Percentiles rank a stretch among this genome's conserved stretches.
phyloP scores from a whole-genome alignment of 148 eudicot genomes.

The Hydrangea macrophylla region DNA sequence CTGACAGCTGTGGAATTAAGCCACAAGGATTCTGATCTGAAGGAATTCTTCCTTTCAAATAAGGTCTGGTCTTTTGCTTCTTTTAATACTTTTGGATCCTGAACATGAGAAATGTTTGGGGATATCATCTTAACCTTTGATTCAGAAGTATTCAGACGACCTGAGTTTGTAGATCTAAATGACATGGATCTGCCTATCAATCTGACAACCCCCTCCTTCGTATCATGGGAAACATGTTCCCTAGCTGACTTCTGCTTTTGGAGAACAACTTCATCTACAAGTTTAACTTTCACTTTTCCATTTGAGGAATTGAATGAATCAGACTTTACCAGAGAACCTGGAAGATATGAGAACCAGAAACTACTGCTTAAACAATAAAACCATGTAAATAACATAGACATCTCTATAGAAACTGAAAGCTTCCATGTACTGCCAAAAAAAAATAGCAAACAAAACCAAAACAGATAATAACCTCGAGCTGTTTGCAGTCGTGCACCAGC shows the following conservation, averaged over 20 bases:
- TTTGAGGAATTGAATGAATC: conserved; percentile 61
- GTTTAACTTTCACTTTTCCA: conserved; percentile 56
- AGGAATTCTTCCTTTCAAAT: conserved; percentile 64
- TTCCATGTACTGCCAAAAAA: conserved; percentile 4
- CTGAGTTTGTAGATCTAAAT: conserved; percentile 46
- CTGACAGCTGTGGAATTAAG: conserved; percentile 31
- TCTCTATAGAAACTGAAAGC: conserved; percentile 1
- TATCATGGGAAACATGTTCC: conserved; percentile 38
- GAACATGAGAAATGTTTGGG: conserved; percentile 54
- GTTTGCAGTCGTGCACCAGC: conserved; percentile 26
- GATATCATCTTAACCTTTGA: conserved; percentile 87
- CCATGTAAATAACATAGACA: neutral
- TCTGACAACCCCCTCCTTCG: conserved; percentile 48
- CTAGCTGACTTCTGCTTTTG: conserved; percentile 60
- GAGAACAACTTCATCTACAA: conserved; percentile 53
- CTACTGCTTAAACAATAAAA: conserved; percentile 4
- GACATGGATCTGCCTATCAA: conserved; percentile 66
- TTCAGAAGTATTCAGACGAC: conserved; percentile 47
- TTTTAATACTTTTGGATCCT: conserved; percentile 56
- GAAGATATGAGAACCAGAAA: conserved; percentile 14
- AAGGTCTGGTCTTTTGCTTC: conserved; percentile 47
- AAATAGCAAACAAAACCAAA: conserved; percentile 24
- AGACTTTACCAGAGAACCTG: conserved; percentile 75
- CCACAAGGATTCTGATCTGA: conserved; percentile 44
- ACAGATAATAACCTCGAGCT: conserved; percentile 30